Evolutionary conservation across 345 rosid species (phyloP), one percentile per base, ranked within the genome.

Genomic region (Eucalyptus guilfoylei): DNA sequence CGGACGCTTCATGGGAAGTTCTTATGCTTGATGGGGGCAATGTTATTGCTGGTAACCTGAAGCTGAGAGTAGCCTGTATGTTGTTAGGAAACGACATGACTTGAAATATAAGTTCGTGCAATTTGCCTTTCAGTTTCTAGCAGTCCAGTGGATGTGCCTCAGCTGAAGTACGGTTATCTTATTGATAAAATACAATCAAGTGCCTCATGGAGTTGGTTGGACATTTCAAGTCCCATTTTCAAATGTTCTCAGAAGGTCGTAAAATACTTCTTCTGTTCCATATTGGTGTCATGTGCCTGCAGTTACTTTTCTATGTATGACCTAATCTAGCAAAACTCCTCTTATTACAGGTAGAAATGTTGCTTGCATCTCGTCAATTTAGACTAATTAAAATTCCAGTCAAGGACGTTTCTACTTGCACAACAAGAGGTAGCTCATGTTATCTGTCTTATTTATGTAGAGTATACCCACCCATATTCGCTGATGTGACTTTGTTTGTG

Each of bases 131-230:
- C 90, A 98, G 99, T 95, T 80, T 95, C 93, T 86, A 96, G 99
- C 95, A 97, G 98, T 91, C 99, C 97, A 50, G 90, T 95, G 88
- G 94, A 92, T 91, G 90, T 96, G 92, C 99, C 99, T 86, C 91
- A 92, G 89, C 94, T 98, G 91, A 95, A 93, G 92, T 95, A 95
- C 86, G 98, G 98, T 52, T 92, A 54, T 92, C 93, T 91, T 88
- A 90, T 62, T 89, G 89, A 92, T 55, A 92, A 93, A 88, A 89
- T 87, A 85, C 91, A 80, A 88, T 88, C 93, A 90, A 92, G 86
- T 90, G 54, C 88, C 42, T 85, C 91, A 76, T 97, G 98, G 98
- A 90, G 87, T 85, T 97, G 99, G 99, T 92, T 89, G 23, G 91
- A 92, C 90, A 93, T 94, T 83, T 92, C 96, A 87, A 97, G 93